phyloP scores from a whole-genome alignment of 805 yeast genomes.

The Schizosaccharomyces octosporus region DNA sequence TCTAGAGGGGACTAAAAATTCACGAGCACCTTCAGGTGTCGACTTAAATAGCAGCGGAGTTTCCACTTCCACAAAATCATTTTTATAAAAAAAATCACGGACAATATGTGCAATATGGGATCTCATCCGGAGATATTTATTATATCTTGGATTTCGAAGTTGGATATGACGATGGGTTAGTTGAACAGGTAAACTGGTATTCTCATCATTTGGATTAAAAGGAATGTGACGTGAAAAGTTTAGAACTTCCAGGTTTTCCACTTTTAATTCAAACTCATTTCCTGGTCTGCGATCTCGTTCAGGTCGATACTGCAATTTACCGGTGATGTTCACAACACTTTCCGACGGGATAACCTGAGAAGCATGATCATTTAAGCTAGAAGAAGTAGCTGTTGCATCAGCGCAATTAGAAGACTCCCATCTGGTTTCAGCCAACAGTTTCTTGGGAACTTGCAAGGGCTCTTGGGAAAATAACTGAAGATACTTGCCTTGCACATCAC shows the following conservation, averaged over 20 bases:
- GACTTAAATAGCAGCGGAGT: constrained; percentile 84
- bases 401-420: too few species aligned
- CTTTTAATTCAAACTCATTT: neutral
- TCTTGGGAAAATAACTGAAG: neutral
- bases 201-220: neutral
- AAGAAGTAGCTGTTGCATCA: too few species aligned
- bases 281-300: neutral
- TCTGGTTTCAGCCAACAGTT: neutral
- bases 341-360: neutral
- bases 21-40: constrained; percentile 95
- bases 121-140: constrained; percentile 10
- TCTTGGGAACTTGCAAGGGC: neutral
- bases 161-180: neutral
- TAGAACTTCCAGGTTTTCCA: neutral
- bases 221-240: neutral
- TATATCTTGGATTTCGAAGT: constrained; percentile 9
- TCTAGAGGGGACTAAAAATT: constrained; percentile 81
- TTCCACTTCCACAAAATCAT: constrained; percentile 56
- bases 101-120: constrained; percentile 17
- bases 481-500: neutral
- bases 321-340: neutral
- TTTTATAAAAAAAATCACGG: constrained; percentile 16
- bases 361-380: too few species aligned
- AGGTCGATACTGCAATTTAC: neutral
- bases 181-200: neutral